Percentiles rank a stretch among this genome's conserved stretches.
These are phyloP conservation scores for Epichloe gansuensis DNA, from an alignment of 2,329 filamentous ascomycete species.

Conservation along the genomic window DNA sequence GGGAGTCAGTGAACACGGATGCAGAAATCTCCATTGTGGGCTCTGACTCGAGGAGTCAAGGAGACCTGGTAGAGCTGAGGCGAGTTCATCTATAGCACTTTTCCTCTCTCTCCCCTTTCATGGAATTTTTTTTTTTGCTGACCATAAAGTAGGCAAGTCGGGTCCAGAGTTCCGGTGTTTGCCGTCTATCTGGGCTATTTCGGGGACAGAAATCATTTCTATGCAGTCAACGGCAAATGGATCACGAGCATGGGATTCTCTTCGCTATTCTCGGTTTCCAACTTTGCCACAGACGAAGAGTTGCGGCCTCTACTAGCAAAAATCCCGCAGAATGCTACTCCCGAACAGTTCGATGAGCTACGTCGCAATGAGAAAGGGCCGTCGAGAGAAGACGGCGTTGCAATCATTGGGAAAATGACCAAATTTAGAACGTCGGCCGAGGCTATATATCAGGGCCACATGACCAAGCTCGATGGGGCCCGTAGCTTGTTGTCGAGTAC, in stretches of 20 bases:
- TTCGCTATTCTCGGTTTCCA: slow-evolving; percentile 37
- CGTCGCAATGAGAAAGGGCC: slow-evolving; percentile 28
- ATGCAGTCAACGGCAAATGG: slow-evolving; percentile 40
- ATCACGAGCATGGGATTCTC: slow-evolving; percentile 28
- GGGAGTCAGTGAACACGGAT: slow-evolving; percentile 17
- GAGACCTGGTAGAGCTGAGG: slow-evolving; percentile 41
- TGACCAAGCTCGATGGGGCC: slow-evolving; percentile 35
- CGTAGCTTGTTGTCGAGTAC: slow-evolving; percentile 27
- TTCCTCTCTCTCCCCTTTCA: not conserved
- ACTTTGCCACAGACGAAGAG: slow-evolving; percentile 31
- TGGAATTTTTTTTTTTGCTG: not conserved
- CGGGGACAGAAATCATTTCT: slow-evolving; percentile 40
- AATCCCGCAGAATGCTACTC: slow-evolving; percentile 17
- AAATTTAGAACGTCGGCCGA: slow-evolving; percentile 31
- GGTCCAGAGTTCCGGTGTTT: slow-evolving; percentile 34
- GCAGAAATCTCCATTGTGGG: slow-evolving; percentile 15
- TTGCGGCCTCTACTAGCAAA: slow-evolving; percentile 25
- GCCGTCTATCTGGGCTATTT: slow-evolving; percentile 41
- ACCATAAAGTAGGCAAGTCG: slow-evolving; percentile 15
- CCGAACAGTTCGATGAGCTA: slow-evolving; percentile 21
- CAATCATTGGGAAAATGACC: slow-evolving; percentile 35
- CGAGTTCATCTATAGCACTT: slow-evolving; percentile 9
- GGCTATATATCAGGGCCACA: slow-evolving; percentile 33
- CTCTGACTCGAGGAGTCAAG: slow-evolving; percentile 21
- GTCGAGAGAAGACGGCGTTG: slow-evolving; percentile 28